A percentile compares a stretch with the other conserved stretches of the same genome.
Evolutionary conservation across 306 rosid genomes (phyloP).

Genomic region (Cicer cuneatum): DNA sequence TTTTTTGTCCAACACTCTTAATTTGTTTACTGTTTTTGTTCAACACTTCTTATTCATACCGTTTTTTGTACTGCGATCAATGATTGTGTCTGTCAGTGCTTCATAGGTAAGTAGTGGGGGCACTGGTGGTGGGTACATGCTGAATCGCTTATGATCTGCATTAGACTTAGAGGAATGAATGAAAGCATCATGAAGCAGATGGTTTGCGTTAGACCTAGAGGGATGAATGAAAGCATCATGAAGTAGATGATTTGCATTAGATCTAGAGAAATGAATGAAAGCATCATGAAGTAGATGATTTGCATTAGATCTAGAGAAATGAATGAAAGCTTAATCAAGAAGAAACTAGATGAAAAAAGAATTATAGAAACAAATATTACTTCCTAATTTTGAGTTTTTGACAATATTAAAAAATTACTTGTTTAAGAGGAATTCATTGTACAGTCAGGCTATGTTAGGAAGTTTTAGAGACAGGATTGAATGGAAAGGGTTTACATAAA

Average conservation of each 20-base stretch:
- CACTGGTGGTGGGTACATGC: not conserved
- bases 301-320: not conserved
- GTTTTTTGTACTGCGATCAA: too few relatives aligned
- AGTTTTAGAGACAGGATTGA: constrained; percentile 13
- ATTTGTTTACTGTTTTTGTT: constrained; percentile 15
- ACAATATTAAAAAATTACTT: not conserved
- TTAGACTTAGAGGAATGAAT: not conserved
- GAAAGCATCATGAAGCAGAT: too few relatives aligned
- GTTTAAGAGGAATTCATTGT: not conserved
- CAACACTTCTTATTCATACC: too few relatives aligned
- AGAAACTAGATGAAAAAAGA: not conserved
- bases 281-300: not conserved
- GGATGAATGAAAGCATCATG: too few relatives aligned
- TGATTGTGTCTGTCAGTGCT: not conserved
- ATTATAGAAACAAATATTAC: not conserved
- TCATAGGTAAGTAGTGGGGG: not conserved
- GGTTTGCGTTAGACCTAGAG: too few relatives aligned
- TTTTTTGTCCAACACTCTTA: too few relatives aligned
- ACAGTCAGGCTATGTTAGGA: not conserved
- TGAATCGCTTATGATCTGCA: not conserved
- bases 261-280: too few relatives aligned
- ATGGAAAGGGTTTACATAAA: not conserved
- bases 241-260: too few relatives aligned
- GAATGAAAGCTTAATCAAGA: not conserved
- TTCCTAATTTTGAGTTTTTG: constrained; percentile 5